Percentiles rank a stretch among this genome's conserved stretches.
Evolutionary conservation across 257 asterid species (phyloP).

Genomic region (Dorcoceras hygrometricum): DNA sequence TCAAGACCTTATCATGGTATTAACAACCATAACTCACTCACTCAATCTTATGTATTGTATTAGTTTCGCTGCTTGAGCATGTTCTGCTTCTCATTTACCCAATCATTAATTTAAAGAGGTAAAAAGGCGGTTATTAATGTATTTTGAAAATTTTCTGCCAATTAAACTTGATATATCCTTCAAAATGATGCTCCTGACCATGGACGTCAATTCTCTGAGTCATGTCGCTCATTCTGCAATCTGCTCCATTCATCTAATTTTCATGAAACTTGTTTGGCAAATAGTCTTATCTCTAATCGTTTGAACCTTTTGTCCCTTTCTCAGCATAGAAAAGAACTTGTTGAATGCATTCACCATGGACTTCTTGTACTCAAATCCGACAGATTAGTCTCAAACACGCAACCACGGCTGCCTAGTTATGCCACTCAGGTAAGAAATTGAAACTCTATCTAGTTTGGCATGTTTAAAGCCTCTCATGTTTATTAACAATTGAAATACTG

Average conservation of each 20-base stretch:
- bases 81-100: constrained; percentile 10
- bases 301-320: constrained; percentile 19
- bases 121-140: constrained; percentile 1
- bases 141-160: constrained; percentile 15
- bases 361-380: constrained; percentile 73
- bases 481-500: constrained; percentile 21
- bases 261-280: constrained; percentile 10
- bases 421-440: constrained; percentile 77
- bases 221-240: constrained; percentile 16
- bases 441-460: constrained; percentile 8
- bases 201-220: constrained; percentile 1
- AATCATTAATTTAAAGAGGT: not conserved
- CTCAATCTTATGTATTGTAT: constrained; percentile 9
- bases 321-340: constrained; percentile 91
- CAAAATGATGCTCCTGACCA: constrained; percentile 2
- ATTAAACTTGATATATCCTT: constrained; percentile 9
- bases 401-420: constrained; percentile 80
- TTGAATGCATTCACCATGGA: constrained; percentile 80
- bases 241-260: constrained; percentile 15
- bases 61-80: constrained; percentile 16
- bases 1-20: constrained; percentile 87
- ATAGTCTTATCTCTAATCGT: constrained; percentile 11
- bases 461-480: constrained; percentile 9
- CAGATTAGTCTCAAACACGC: constrained; percentile 57
- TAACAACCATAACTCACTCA: constrained; percentile 15